These are phyloP conservation scores for Torulaspora delbrueckii DNA, from an alignment of 805 yeast genomes.

Conservation along the genomic window DNA sequence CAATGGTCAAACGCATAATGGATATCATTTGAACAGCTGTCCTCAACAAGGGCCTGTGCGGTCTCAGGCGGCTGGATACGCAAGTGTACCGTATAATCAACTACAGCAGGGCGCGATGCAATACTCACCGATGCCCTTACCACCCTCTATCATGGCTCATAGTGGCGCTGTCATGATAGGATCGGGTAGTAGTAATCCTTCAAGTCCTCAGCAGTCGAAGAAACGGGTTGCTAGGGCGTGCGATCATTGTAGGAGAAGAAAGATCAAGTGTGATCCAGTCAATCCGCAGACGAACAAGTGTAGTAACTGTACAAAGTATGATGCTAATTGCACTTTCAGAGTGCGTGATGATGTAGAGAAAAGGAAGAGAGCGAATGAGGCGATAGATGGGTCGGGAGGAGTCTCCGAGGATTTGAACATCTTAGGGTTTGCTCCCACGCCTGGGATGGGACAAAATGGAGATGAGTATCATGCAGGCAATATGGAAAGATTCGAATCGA, in stretches of 20 bases:
- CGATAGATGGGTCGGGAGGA: background rate
- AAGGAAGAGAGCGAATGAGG: slow-evolving; percentile 1
- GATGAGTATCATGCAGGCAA: background rate
- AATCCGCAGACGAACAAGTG: slow-evolving; percentile 24
- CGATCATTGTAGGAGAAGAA: slow-evolving; percentile 33
- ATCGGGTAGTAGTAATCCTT: slow-evolving; percentile 2
- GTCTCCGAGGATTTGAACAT: slow-evolving; percentile 1
- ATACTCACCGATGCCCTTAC: background rate
- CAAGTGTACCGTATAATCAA: background rate
- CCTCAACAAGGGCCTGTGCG: background rate
- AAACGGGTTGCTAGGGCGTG: slow-evolving; percentile 33
- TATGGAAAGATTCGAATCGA: background rate
- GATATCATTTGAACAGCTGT: background rate
- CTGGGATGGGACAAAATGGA: background rate
- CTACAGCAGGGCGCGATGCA: background rate
- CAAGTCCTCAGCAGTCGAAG: slow-evolving; percentile 11
- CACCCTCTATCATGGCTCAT: background rate
- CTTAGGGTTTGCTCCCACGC: background rate
- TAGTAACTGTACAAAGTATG: slow-evolving; percentile 28
- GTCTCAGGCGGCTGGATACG: background rate
- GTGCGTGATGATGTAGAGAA: slow-evolving; percentile 19
- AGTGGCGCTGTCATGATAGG: background rate
- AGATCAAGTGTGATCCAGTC: slow-evolving; percentile 30
- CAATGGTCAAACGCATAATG: background rate
- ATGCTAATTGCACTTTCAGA: slow-evolving; percentile 25